Percentiles rank a stretch among this genome's conserved stretches.
These are phyloP conservation scores for Globisporangium cederbergense DNA, from an alignment of 352 stramenopile species.

Conservation along the genomic window DNA sequence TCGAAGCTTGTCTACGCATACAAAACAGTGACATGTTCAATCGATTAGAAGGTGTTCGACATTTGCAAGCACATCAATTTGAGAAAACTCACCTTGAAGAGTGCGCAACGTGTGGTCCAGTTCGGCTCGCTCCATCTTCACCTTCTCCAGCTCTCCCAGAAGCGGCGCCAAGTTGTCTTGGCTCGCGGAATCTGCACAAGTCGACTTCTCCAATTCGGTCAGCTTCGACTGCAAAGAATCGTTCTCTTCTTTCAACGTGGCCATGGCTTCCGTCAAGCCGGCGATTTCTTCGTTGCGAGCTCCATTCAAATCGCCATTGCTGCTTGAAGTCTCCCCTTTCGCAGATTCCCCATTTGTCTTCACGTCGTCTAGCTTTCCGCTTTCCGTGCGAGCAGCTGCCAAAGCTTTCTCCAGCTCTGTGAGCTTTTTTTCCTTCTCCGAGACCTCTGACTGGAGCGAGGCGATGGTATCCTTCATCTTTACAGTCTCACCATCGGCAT, in stretches of 20 bases:
- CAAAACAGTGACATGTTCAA: neutral
- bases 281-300: constrained; percentile 11
- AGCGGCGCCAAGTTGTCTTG: constrained; percentile 26
- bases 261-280: neutral
- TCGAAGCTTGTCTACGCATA: constrained; percentile 14
- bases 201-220: neutral
- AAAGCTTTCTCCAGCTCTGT: constrained; percentile 8
- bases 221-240: constrained; percentile 9
- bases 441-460: neutral
- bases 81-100: constrained; percentile 35
- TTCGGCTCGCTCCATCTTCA: constrained; percentile 56
- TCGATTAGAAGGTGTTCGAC: neutral
- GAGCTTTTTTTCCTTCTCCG: constrained; percentile 3
- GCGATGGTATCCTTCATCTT: neutral
- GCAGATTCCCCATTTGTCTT: neutral
- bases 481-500: neutral
- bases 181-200: neutral
- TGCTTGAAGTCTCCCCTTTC: neutral
- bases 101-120: constrained; percentile 34
- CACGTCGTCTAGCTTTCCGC: neutral
- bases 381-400: constrained; percentile 2
- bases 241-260: constrained; percentile 13
- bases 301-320: neutral
- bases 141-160: constrained; percentile 56
- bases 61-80: neutral